phyloP scores from a whole-genome alignment of 805 yeast species.

The Myxozyma sirexii region DNA sequence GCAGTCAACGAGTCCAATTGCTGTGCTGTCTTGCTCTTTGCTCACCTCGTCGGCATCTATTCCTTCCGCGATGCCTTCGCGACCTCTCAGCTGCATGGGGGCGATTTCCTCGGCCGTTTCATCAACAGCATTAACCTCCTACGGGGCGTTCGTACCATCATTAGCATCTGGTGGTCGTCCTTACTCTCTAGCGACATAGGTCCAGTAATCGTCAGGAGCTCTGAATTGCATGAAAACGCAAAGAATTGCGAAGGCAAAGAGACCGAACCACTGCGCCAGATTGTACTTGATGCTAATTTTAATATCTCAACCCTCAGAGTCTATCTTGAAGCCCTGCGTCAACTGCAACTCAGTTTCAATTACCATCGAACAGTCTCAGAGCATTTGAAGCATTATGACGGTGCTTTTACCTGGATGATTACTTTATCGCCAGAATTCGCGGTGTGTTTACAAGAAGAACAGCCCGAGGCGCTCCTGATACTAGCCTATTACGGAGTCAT shows the following conservation, averaged over 20 bases:
- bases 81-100: neutral
- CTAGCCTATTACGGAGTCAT: neutral
- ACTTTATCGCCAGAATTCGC: neutral
- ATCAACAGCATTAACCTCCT: neutral
- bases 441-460: neutral
- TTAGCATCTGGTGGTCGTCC: neutral
- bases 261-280: neutral
- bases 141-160: neutral
- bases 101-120: neutral
- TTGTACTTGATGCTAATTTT: neutral
- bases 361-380: neutral
- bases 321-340: neutral
- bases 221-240: neutral
- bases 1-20: neutral
- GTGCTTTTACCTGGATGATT: neutral
- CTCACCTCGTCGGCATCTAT: neutral
- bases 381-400: neutral
- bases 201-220: neutral
- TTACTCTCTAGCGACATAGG: neutral
- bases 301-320: neutral
- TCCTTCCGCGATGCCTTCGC: neutral
- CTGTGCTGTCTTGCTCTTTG: neutral
- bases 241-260: neutral
- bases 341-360: neutral
- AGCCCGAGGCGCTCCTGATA: conserved; percentile 1